Conservation (phyloP, 2,329 filamentous ascomycete genomes). For the Thelonectria blattea region DNA sequence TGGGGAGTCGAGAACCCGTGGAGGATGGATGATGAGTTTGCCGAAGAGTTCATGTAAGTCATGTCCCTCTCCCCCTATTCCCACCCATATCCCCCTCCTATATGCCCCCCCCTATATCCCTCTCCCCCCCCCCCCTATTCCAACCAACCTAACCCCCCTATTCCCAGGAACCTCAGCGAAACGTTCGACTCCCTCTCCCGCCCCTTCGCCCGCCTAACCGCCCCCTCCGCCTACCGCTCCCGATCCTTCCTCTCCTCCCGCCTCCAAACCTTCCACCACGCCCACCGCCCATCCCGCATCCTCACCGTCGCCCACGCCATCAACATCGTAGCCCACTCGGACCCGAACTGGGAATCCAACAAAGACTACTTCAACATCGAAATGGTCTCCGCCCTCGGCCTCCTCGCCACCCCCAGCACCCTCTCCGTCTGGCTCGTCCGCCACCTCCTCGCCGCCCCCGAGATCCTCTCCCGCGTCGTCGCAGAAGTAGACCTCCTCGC, state of each 20-base stretch:
- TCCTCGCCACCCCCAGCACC: slow-evolving; percentile 41
- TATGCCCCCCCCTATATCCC: too few species aligned
- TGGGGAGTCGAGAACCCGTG: slow-evolving; percentile 42
- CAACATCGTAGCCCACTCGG: slow-evolving; percentile 40
- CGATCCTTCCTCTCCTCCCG: slow-evolving; percentile 34
- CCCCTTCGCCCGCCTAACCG: slow-evolving; percentile 37
- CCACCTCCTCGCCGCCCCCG: slow-evolving; percentile 33
- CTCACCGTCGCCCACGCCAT: slow-evolving; percentile 38
- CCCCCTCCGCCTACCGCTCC: slow-evolving; percentile 36
- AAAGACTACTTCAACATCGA: slow-evolving; percentile 42
- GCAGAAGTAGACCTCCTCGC: slow-evolving; percentile 32
- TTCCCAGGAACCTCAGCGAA: slow-evolving; percentile 24
- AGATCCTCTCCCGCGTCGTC: slow-evolving; percentile 30
- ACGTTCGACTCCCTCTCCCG: slow-evolving; percentile 39
- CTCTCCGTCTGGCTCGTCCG: slow-evolving; percentile 41
- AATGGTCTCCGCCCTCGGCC: slow-evolving; percentile 41
- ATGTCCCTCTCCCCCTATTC: background rate
- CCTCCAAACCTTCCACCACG: slow-evolving; percentile 36
- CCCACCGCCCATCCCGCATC: slow-evolving; percentile 34
- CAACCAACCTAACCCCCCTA: too few species aligned
- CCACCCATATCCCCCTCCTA: too few species aligned
- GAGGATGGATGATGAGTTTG: slow-evolving; percentile 40
- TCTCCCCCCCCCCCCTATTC: background rate
- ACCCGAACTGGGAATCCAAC: slow-evolving; percentile 40
- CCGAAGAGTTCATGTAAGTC: slow-evolving; percentile 41